Evolutionary conservation across 2,329 filamentous ascomycete species (phyloP).

Genomic region (Aspergillus niger): DNA sequence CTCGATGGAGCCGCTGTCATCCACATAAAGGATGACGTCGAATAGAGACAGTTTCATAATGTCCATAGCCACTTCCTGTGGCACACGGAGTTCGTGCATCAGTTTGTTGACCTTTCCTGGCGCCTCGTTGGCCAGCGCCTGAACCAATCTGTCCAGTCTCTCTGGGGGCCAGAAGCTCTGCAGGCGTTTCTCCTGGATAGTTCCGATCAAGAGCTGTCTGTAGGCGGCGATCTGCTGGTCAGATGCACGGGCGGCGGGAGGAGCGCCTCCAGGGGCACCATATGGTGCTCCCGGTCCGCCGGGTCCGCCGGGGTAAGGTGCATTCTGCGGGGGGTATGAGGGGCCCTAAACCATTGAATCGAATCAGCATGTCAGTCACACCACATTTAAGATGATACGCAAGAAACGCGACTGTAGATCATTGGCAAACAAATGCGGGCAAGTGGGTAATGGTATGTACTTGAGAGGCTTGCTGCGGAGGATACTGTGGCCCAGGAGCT

Average conservation of each 20-base stretch:
- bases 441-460: constrained; percentile 33
- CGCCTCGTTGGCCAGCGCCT: constrained; percentile 35
- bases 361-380: neutral
- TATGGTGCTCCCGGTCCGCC: constrained; percentile 29
- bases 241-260: constrained; percentile 42
- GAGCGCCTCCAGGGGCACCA: constrained; percentile 30
- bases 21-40: constrained; percentile 65
- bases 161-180: constrained; percentile 61
- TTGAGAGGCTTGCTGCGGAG: constrained; percentile 36
- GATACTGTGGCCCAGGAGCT: constrained; percentile 35
- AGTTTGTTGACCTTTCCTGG: constrained; percentile 55
- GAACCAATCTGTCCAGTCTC: constrained; percentile 40
- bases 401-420: constrained; percentile 10
- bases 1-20: constrained; percentile 70
- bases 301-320: constrained; percentile 33
- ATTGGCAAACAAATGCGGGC: constrained; percentile 1
- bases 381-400: neutral
- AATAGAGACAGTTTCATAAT: constrained; percentile 64
- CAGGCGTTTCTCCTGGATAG: constrained; percentile 62
- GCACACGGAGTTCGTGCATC: constrained; percentile 59
- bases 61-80: constrained; percentile 63
- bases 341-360: constrained; percentile 20
- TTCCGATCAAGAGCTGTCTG: constrained; percentile 57
- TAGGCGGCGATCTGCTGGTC: constrained; percentile 58
- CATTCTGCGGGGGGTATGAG: constrained; percentile 34